Conservation (phyloP, 2,329 filamentous ascomycete genomes). For the Drechslerella dactyloides region DNA sequence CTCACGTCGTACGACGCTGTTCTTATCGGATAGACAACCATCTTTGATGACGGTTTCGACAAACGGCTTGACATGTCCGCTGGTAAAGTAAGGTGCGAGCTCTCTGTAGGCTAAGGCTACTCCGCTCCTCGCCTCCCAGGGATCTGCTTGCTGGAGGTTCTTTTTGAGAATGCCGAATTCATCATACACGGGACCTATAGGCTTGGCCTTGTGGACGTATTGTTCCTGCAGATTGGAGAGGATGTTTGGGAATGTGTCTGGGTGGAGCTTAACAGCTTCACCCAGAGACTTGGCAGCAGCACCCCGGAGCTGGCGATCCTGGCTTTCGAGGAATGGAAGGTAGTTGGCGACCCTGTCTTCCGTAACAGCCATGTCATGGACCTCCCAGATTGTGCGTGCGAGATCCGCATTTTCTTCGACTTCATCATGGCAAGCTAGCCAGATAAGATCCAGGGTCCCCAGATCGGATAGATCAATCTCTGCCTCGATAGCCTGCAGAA, state of each 20-base stretch:
- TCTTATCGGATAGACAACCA: constrained; percentile 85
- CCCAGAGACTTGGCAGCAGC: constrained; percentile 83
- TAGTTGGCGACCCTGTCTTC: constrained; percentile 71
- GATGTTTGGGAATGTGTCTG: constrained; percentile 67
- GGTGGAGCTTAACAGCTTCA: constrained; percentile 70
- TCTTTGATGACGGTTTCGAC: constrained; percentile 83
- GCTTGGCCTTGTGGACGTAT: constrained; percentile 81
- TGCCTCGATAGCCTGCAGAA: constrained; percentile 85
- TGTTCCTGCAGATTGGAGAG: constrained; percentile 71
- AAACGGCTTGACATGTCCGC: constrained; percentile 74
- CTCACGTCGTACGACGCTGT: constrained; percentile 76
- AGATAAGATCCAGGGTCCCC: constrained; percentile 86
- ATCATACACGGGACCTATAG: constrained; percentile 81
- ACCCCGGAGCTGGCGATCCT: constrained; percentile 80
- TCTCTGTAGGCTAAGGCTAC: constrained; percentile 86
- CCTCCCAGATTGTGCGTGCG: constrained; percentile 90
- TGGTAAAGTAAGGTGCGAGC: constrained; percentile 73
- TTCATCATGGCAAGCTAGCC: constrained; percentile 91
- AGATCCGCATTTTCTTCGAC: constrained; percentile 83
- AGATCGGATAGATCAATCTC: constrained; percentile 91
- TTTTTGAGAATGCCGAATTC: constrained; percentile 95
- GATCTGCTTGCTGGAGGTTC: constrained; percentile 77
- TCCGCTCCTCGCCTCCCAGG: constrained; percentile 89
- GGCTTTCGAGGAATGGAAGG: constrained; percentile 78
- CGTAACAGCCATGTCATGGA: constrained; percentile 77